Percentiles rank a stretch among this genome's conserved stretches.
These are phyloP conservation scores for Fusarium bactridioides DNA, from an alignment of 2,329 filamentous ascomycete species.

Conservation along the genomic window DNA sequence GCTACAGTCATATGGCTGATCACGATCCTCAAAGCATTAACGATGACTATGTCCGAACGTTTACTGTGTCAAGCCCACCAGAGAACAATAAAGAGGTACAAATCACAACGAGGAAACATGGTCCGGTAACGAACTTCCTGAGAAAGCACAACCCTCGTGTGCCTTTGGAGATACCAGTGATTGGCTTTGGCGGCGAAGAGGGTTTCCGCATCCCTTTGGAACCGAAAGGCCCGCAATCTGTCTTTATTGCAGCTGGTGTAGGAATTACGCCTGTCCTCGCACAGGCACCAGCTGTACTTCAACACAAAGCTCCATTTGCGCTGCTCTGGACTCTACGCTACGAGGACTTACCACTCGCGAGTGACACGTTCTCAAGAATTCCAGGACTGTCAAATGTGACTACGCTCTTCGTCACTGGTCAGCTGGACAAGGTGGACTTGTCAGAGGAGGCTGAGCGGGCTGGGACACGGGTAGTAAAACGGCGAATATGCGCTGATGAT, in stretches of 20 bases:
- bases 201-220: slow-evolving; percentile 50
- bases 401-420: slow-evolving; percentile 71
- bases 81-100: slow-evolving; percentile 62
- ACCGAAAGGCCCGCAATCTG: slow-evolving; percentile 41
- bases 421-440: slow-evolving; percentile 46
- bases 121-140: slow-evolving; percentile 72
- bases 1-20: slow-evolving; percentile 85
- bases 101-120: slow-evolving; percentile 75
- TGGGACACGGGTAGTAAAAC: slow-evolving; percentile 46
- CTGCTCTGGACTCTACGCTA: slow-evolving; percentile 74
- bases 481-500: slow-evolving; percentile 53
- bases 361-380: slow-evolving; percentile 63
- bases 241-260: slow-evolving; percentile 81
- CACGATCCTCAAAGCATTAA: slow-evolving; percentile 82
- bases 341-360: slow-evolving; percentile 69
- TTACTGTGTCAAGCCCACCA: slow-evolving; percentile 76
- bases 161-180: slow-evolving; percentile 69
- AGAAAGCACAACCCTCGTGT: slow-evolving; percentile 63
- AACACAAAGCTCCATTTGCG: slow-evolving; percentile 50
- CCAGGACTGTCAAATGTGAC: slow-evolving; percentile 60
- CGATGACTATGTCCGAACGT: slow-evolving; percentile 84
- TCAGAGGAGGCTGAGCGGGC: slow-evolving; percentile 46
- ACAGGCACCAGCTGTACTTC: slow-evolving; percentile 63
- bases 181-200: slow-evolving; percentile 75
- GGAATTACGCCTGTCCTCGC: slow-evolving; percentile 85